Conservation (phyloP, 768 basidiomycete species). For the Lenzites betulinus region DNA sequence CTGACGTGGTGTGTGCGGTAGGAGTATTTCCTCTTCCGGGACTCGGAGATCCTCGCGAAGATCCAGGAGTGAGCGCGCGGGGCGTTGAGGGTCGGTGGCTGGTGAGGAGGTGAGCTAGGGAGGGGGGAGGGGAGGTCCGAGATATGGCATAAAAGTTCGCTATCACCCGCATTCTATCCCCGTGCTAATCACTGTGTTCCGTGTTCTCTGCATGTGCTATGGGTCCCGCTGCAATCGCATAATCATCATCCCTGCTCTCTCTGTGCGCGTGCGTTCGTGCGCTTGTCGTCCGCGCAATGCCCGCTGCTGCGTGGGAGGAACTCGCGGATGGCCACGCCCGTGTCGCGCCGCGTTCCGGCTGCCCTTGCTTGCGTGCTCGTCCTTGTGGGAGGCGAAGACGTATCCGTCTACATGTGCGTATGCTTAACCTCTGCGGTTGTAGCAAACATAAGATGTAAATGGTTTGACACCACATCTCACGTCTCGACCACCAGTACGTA, state of each 20-base stretch:
- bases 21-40: slow-evolving; percentile 96
- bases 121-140: background rate
- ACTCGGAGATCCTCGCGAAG: slow-evolving; percentile 94
- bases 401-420: too few species aligned
- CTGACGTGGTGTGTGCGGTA: slow-evolving; percentile 6
- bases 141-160: slow-evolving; percentile 19
- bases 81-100: background rate
- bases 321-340: too few species aligned
- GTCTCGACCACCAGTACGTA: too few species aligned
- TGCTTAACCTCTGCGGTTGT: too few species aligned
- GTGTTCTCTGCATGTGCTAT: slow-evolving; percentile 8
- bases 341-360: too few species aligned
- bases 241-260: background rate
- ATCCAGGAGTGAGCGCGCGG: slow-evolving; percentile 68
- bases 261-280: background rate
- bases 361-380: too few species aligned
- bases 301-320: too few species aligned
- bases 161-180: slow-evolving; percentile 19
- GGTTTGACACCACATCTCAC: too few species aligned
- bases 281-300: too few species aligned
- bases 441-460: too few species aligned
- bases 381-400: too few species aligned
- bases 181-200: slow-evolving; percentile 14
- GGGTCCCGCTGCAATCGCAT: slow-evolving; percentile 1
- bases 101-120: background rate